Evolutionary conservation across 768 basidiomycete genomes (phyloP), one percentile per base, ranked within the genome.

Genomic region (Multifurca ochricompacta): DNA sequence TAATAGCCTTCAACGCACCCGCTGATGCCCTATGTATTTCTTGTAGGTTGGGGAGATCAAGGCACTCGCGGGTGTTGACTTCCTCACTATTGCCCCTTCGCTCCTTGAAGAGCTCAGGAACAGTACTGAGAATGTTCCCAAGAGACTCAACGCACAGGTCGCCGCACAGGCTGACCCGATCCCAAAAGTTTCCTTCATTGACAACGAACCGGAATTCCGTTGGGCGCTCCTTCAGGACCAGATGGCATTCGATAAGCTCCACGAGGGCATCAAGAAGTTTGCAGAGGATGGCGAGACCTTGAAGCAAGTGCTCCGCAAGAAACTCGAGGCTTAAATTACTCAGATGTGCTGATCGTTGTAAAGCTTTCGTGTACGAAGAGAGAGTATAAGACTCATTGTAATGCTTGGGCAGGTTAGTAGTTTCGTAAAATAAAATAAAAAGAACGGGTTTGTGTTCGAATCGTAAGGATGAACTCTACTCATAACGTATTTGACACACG

Each of bases 191-290:
- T 72, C 82, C 19, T 97, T 66, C 78, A 66, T 99, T 68, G 82
- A 97, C 76, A 82, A 96, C 74, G 91, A 99, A 76, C 76, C 93
- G 58, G 89, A 92, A 67, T 98, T 98, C 90, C 85, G 91, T 56
- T 96, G 93, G 93, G 62, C 79, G 10, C 85, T 98, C 54, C 82
- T 96, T 65, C 80, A 92, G 66, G 94, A 97, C 71, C 73, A 78
- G 67, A 96, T 97, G 94, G 93, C 95, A n/a, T 95, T 92, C 68
- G 95, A 97, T 71, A 97, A 98, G 77, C 78, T 97, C 51, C 91
- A 96, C 70, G 91, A 97, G 74, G 96, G 96, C 65, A 96, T 99
- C 77, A 85, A 83, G 76, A 96, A 95, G 73, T 99, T 99, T 68
- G 94, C 92, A 47, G 92, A 89, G 75, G 96, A 98, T 66, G 92